Base-by-base conservation (phyloP, 2,329 filamentous ascomycete species). In the Stagonosporopsis rhizophila region DNA sequence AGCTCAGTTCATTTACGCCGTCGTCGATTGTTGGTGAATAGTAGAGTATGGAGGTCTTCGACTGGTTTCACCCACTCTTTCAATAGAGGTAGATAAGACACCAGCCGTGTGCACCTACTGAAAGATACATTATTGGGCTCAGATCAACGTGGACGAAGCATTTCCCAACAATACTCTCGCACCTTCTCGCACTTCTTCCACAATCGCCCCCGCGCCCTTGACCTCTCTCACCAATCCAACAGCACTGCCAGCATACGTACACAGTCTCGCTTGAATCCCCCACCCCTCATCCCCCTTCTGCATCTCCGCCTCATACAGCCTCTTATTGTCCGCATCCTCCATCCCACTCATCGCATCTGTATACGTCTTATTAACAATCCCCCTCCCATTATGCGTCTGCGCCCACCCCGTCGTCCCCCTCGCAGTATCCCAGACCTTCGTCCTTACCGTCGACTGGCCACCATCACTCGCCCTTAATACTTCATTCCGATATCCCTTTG, bases 241-340 rank as follows among this genome's bases (percentile, higher is more conserved):
- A 0, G 81, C 86, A 19, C 83, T 83, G 4, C 87, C 86, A 14
- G 84, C 85, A 78, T 87, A 89, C 9, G 84, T 84, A 4, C 84
- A 86, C 76, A 88, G 76, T 56, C 86, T 78, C 4, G 80, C 84
- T 9, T 68, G 52, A 27, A 62, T 44, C 0, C 22, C 84, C 85
- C 82, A 83, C 82, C 44, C 83, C 78, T 15, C 71, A 70, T 85
- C 82, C 2, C 82, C 83, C 52, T 74, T 77, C 65, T 78, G 71
- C 66, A 82, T 65, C 35, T 84, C 85, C 60, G 80, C 74, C 30
- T 79, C 69, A 70, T 81, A 81, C 56, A 79, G 56, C 50, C 65
- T 72, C 65, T 76, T 78, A 44, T 81, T 81, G 59, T 80, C 78
- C 41, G 77, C 74, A n/a, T 77, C 62, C 4, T 58, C 66, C 73